A percentile compares a stretch with the other conserved stretches of the same genome.
Conservation (phyloP, 441 rosid genomes). For the Dalechampia spathulata region DNA sequence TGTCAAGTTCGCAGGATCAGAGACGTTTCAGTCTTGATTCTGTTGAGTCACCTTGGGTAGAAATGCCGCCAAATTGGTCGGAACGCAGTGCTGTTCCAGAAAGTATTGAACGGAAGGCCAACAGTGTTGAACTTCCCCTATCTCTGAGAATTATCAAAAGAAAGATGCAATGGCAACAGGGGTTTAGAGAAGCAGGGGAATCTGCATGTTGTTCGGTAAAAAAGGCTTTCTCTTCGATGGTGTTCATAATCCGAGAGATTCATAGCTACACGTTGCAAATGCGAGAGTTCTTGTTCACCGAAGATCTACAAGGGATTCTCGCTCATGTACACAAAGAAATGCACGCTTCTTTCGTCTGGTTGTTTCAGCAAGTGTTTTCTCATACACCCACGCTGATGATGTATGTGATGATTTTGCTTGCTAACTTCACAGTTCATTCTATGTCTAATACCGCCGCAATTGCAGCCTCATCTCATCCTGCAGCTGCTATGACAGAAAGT, state of each 20-base stretch:
- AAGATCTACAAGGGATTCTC: slow-evolving; percentile 67
- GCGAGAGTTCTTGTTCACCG: slow-evolving; percentile 58
- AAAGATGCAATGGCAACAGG: slow-evolving; percentile 67
- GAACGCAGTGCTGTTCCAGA: slow-evolving; percentile 10
- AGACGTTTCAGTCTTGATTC: slow-evolving; percentile 5
- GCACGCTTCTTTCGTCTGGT: slow-evolving; percentile 87
- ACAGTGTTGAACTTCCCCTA: slow-evolving; percentile 70
- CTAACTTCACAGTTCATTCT: slow-evolving; percentile 74
- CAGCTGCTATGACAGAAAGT: slow-evolving; percentile 21
- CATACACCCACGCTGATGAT: slow-evolving; percentile 88
- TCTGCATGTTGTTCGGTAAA: slow-evolving; percentile 65
- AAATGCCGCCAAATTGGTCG: slow-evolving; percentile 25
- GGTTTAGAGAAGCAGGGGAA: slow-evolving; percentile 30
- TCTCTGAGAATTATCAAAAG: slow-evolving; percentile 72
- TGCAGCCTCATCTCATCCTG: slow-evolving; percentile 29
- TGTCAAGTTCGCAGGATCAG: neutral
- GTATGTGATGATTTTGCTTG: slow-evolving; percentile 76
- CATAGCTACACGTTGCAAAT: slow-evolving; percentile 65
- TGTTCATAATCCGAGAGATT: slow-evolving; percentile 78
- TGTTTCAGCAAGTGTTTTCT: slow-evolving; percentile 87
- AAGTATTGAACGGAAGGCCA: slow-evolving; percentile 68
- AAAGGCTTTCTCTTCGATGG: slow-evolving; percentile 87
- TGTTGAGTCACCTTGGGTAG: neutral
- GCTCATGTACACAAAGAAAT: slow-evolving; percentile 63
- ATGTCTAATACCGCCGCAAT: slow-evolving; percentile 47